These are phyloP conservation scores for Penicillium verrucosum DNA, from an alignment of 2,329 filamentous ascomycete species.

Conservation along the genomic window DNA sequence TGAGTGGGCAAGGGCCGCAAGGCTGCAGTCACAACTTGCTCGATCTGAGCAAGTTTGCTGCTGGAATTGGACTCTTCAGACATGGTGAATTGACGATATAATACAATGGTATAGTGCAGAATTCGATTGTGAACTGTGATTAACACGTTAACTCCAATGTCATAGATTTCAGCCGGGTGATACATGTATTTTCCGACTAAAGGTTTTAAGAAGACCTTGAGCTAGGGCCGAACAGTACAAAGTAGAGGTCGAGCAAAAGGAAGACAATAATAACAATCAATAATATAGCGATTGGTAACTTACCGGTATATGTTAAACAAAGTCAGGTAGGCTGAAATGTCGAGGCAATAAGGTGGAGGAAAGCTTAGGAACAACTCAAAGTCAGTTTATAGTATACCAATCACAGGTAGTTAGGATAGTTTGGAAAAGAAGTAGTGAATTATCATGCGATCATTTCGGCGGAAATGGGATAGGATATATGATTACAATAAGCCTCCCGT, in stretches of 20 bases:
- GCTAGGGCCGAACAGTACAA: not conserved
- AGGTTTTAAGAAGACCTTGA: not conserved
- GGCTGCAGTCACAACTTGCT: slow-evolving; percentile 42
- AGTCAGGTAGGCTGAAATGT: not conserved
- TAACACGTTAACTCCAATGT: not conserved
- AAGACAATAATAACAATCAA: not conserved
- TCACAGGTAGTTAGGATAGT: not conserved
- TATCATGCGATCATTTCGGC: slow-evolving; percentile 11
- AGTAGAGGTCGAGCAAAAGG: not conserved
- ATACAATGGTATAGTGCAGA: not conserved
- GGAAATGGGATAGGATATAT: slow-evolving; percentile 8
- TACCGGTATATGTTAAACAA: not conserved
- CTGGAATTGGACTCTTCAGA: slow-evolving; percentile 22
- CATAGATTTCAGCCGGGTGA: not conserved
- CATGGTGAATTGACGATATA: slow-evolving; percentile 16
- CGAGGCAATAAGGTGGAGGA: not conserved
- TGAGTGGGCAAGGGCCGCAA: slow-evolving; percentile 42
- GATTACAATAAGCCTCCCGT: slow-evolving; percentile 18
- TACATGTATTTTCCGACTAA: not conserved
- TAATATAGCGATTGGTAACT: not conserved
- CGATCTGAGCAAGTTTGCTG: slow-evolving; percentile 38
- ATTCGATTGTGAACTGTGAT: not conserved
- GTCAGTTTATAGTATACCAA: not conserved
- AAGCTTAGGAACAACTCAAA: not conserved
- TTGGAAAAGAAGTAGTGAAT: slow-evolving; percentile 2